Conservation (phyloP, 139 green algal species). For the Tetraselmis chui region DNA sequence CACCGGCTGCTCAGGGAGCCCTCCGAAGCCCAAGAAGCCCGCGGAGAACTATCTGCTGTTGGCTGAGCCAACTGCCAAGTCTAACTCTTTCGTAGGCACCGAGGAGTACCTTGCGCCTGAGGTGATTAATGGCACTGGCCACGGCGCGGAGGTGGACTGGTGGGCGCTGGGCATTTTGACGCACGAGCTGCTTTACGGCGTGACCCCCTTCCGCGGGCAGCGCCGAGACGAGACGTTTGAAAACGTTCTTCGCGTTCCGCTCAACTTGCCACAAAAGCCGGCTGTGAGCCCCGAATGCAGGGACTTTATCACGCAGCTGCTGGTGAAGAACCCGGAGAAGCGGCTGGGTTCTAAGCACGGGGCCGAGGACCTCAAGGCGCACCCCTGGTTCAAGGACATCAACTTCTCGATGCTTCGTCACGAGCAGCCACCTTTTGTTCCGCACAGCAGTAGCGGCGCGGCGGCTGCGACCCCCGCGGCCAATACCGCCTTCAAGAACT, state of each 20-base stretch:
- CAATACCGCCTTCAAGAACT: too few species aligned
- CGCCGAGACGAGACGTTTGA: slow-evolving; percentile 88
- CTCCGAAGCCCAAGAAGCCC: too few species aligned
- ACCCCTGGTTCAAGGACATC: slow-evolving; percentile 82
- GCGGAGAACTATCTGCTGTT: too few species aligned
- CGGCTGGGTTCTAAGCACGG: slow-evolving; percentile 68
- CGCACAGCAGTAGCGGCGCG: too few species aligned
- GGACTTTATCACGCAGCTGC: slow-evolving; percentile 71
- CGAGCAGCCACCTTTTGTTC: too few species aligned
- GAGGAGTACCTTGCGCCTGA: slow-evolving; percentile 82
- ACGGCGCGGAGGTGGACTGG: slow-evolving; percentile 70
- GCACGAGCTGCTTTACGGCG: slow-evolving; percentile 79
- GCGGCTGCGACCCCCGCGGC: too few species aligned
- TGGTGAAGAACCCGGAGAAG: slow-evolving; percentile 67
- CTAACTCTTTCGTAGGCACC: slow-evolving; percentile 89
- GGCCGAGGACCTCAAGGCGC: slow-evolving; percentile 87
- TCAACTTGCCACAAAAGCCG: slow-evolving; percentile 69
- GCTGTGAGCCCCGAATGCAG: slow-evolving; percentile 39
- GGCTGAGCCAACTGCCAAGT: slow-evolving; percentile 70
- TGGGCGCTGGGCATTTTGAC: slow-evolving; percentile 93
- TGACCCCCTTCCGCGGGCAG: slow-evolving; percentile 32
- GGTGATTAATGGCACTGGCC: slow-evolving; percentile 79
- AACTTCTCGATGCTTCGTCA: slow-evolving; percentile 84
- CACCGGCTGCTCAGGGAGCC: too few species aligned
- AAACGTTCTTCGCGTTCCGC: slow-evolving; percentile 81